These are phyloP conservation scores for Salix udensis DNA, from an alignment of 345 rosid genomes.

Conservation along the genomic window DNA sequence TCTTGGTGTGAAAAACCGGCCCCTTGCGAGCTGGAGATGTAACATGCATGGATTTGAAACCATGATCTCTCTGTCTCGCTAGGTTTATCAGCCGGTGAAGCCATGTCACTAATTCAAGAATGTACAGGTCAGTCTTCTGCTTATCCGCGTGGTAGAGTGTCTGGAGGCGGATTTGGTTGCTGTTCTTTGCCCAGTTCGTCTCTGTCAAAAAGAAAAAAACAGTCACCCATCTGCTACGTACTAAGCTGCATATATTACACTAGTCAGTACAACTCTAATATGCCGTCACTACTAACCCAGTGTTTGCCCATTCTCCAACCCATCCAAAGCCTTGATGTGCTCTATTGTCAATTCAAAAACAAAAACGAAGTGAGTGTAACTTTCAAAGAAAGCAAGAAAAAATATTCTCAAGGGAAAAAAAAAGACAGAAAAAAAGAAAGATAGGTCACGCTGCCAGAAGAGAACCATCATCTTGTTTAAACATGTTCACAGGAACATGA, in stretches of 20 bases:
- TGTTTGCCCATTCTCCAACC: constrained; percentile 99
- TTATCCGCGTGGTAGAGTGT: constrained; percentile 80
- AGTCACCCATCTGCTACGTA: not conserved
- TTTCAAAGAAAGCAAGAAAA: not conserved
- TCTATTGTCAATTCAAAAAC: constrained; percentile 39
- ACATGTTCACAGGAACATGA: not conserved
- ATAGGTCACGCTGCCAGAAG: not conserved
- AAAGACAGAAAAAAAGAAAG: not conserved
- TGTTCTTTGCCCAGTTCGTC: constrained; percentile 23
- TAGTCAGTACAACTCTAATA: not conserved
- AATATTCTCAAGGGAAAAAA: too few species aligned
- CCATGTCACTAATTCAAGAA: constrained; percentile 74
- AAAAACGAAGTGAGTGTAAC: constrained; percentile 5
- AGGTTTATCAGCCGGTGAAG: constrained; percentile 64
- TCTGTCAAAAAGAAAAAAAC: constrained; percentile 2
- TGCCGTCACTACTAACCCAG: constrained; percentile 50
- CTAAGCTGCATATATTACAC: not conserved
- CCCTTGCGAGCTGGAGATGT: constrained; percentile 36
- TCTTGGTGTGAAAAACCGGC: constrained; percentile 24
- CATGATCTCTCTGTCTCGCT: constrained; percentile 44
- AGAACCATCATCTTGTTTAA: not conserved
- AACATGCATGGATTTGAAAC: constrained; percentile 29
- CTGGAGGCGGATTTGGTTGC: constrained; percentile 59
- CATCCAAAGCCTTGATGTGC: constrained; percentile 93
- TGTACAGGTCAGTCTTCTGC: constrained; percentile 51